Percentiles rank a stretch among this genome's conserved stretches.
phyloP scores from a whole-genome alignment of 139 green algal genomes.

The Gonium pectorale region DNA sequence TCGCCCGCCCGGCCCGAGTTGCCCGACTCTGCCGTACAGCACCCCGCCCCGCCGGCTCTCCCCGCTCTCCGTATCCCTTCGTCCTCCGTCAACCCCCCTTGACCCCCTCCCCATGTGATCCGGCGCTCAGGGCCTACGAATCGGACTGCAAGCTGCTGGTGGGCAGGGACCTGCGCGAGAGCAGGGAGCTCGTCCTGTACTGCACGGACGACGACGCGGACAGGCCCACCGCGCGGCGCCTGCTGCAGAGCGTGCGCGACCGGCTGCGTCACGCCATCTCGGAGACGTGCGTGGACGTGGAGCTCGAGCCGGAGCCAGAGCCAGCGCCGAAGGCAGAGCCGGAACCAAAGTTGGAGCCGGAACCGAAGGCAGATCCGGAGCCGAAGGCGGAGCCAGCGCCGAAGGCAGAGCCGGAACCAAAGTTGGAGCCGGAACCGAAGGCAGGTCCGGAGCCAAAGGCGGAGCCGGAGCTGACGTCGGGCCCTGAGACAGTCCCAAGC shows the following conservation, averaged over 20 bases:
- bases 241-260: background rate
- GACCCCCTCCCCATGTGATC: no score
- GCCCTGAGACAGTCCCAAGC: no score
- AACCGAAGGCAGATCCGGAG: background rate
- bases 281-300: background rate
- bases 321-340: no score
- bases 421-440: no score
- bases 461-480: no score
- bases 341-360: no score
- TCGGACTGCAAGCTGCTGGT: conserved; percentile 3
- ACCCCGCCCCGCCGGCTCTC: background rate
- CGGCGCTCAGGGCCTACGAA: background rate
- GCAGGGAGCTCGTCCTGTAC: background rate
- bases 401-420: no score
- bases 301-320: background rate
- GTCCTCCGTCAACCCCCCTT: no score
- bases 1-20: no score
- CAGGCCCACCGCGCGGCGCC: background rate
- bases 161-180: background rate
- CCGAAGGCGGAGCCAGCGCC: no score
- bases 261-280: background rate
- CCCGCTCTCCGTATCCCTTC: background rate
- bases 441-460: background rate
- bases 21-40: background rate
- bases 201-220: conserved; percentile 5